phyloP scores from a whole-genome alignment of 768 basidiomycete genomes.

The Rhodotorula babjevae region DNA sequence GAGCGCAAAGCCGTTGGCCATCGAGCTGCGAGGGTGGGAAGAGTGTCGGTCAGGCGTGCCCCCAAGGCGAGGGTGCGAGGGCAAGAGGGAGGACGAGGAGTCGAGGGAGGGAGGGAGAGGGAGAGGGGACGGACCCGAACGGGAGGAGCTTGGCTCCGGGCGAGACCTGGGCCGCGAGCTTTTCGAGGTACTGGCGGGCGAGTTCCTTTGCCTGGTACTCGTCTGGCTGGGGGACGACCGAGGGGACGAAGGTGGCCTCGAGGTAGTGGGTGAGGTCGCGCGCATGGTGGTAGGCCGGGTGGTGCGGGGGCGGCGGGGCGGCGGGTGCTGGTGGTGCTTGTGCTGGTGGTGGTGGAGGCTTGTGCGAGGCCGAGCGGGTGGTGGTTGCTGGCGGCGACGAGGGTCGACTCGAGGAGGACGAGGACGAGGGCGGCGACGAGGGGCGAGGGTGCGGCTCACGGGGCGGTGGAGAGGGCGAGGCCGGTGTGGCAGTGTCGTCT shows the following conservation, averaged over 20 bases:
- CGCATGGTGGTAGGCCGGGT: slow-evolving; percentile 21
- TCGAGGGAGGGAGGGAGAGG: background rate
- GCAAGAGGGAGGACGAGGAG: too few species aligned
- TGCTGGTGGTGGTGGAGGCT: background rate
- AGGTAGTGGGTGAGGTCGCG: slow-evolving; percentile 40
- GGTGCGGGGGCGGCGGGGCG: background rate
- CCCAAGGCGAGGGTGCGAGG: too few species aligned
- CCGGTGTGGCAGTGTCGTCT: too few species aligned
- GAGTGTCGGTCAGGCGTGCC: background rate
- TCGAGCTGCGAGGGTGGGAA: slow-evolving; percentile 52
- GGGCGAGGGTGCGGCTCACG: too few species aligned
- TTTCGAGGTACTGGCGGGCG: slow-evolving; percentile 87
- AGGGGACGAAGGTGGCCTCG: slow-evolving; percentile 37
- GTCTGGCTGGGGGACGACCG: slow-evolving; percentile 39
- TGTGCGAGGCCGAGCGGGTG: too few species aligned
- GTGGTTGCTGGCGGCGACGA: too few species aligned
- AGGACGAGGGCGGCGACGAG: too few species aligned
- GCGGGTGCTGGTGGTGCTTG: too few species aligned
- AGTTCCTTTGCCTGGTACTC: slow-evolving; percentile 73
- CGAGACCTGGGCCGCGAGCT: slow-evolving; percentile 90
- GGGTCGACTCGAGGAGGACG: too few species aligned
- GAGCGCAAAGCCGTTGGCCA: slow-evolving; percentile 93
- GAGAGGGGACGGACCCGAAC: slow-evolving; percentile 57
- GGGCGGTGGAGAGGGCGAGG: too few species aligned
- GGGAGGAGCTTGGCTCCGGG: slow-evolving; percentile 83